Percentiles rank a stretch among this genome's conserved stretches.
phyloP scores from a whole-genome alignment of 129 eudicot genomes.

The Flaveria trinervia region DNA sequence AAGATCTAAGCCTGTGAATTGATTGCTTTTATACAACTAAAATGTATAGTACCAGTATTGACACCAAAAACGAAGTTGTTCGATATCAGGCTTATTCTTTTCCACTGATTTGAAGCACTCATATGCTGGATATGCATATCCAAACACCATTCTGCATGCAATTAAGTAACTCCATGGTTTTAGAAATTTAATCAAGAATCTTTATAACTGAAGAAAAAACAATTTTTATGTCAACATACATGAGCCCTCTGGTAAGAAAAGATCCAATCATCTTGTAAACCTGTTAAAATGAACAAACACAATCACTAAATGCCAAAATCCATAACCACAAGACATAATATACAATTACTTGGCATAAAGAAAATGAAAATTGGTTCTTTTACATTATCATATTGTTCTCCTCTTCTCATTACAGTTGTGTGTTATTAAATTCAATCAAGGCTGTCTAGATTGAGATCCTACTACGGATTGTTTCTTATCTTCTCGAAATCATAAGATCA shows the following conservation, averaged over 20 bases:
- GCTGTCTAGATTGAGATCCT: not conserved
- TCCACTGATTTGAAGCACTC: constrained; percentile 89
- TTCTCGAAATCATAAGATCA: not conserved
- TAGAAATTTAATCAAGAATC: constrained; percentile 3
- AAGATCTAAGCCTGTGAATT: constrained; percentile 10
- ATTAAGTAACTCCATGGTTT: not conserved
- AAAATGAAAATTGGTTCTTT: not conserved
- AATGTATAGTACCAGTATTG: constrained; percentile 70
- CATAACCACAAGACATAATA: not conserved
- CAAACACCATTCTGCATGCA: constrained; percentile 71
- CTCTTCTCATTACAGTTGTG: not conserved
- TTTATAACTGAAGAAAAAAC: constrained; percentile 1
- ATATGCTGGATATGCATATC: constrained; percentile 94
- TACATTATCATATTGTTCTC: not conserved
- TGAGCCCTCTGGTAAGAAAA: constrained; percentile 85
- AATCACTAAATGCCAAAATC: constrained; percentile 3
- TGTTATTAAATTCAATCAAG: not conserved
- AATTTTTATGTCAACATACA: constrained; percentile 49
- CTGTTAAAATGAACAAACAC: constrained; percentile 36
- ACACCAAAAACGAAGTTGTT: constrained; percentile 91
- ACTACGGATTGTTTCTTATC: not conserved
- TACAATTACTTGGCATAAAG: not conserved
- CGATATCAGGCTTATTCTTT: constrained; percentile 81
- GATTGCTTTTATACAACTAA: not conserved
- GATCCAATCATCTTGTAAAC: constrained; percentile 85